Evolutionary conservation across 805 yeast genomes (phyloP), one percentile per base, ranked within the genome.

Genomic region (Suhomyces kilbournensis): DNA sequence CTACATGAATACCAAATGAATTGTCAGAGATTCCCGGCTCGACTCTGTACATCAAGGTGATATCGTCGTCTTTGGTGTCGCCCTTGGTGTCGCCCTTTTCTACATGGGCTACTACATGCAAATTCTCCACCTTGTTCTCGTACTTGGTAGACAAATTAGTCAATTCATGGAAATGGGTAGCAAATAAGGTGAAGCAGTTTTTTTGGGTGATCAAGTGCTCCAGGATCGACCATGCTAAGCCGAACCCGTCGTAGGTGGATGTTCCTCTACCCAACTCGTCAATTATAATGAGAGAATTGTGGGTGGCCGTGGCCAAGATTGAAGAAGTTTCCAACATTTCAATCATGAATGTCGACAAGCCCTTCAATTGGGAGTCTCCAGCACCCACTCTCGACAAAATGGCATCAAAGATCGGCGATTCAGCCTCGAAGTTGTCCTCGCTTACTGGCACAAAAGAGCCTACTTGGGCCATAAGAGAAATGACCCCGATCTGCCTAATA

Each of bases 181-280:
- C 98, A 77, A 94, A 94, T 52, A 94, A 65, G 0, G 96, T 84
- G 69, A 91, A 90, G 56, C 97, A 86, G 48, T 80, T 77, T 48
- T 88, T 79, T 48, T 86, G 76, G 17, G 76, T 76, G 2, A 94
- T 85, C 53, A 93, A 83, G 68, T 86, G 85, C 64, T 92, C 96
- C 57, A 93, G 87, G 51, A 94, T 94, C 0, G 97, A 87, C 96
- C 97, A 94, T 0, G 99, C 99, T 40, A 94, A 77, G 0, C 99
- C 99, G 74, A 94, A 94, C 0, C 99, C 99, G 69, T 94, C 99
- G 68, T 92, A 93, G 0, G 99, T 65, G 4, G 73, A 67, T 0
- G 97, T 91, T 9, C 97, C 97, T 65, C 99, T 81, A 3, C 99
- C 99, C 45, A 94, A 81, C 68, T 94, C 99, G 69, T 94, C 99